Evolutionary conservation across 192 early-diverging fungal genomes (phyloP).

Genomic region (Lunasporangiospora selenospora): DNA sequence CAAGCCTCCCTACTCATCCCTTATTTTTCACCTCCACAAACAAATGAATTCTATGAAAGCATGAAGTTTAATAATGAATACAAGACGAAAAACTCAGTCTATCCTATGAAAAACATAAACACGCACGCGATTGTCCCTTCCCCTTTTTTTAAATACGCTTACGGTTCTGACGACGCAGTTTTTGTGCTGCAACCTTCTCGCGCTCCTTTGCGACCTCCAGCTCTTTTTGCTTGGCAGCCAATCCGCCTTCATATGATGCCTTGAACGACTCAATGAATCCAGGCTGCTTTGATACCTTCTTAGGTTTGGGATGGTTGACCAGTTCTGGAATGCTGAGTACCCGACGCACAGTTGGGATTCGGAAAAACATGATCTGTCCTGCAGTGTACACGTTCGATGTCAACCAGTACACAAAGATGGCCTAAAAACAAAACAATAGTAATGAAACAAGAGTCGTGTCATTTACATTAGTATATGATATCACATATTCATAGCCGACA

Average conservation of each 20-base stretch:
- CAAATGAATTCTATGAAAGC: too few species aligned
- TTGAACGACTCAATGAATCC: slow-evolving; percentile 60
- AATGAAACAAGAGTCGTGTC: too few species aligned
- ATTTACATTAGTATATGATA: too few species aligned
- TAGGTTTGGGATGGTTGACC: slow-evolving; percentile 48
- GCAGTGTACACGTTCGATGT: slow-evolving; percentile 77
- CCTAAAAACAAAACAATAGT: slow-evolving; percentile 59
- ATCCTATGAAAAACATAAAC: too few species aligned
- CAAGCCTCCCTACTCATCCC: too few species aligned
- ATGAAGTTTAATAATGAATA: too few species aligned
- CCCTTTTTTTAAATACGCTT: slow-evolving; percentile 40
- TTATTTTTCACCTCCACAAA: too few species aligned
- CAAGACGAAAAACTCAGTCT: too few species aligned
- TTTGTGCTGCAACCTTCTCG: slow-evolving; percentile 37
- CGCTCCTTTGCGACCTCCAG: slow-evolving; percentile 23
- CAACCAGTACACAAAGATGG: slow-evolving; percentile 87
- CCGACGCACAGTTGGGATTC: slow-evolving; percentile 60
- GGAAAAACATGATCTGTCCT: slow-evolving; percentile 72
- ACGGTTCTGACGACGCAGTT: slow-evolving; percentile 45
- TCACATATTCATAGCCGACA: too few species aligned
- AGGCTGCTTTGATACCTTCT: slow-evolving; percentile 38
- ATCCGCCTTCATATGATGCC: slow-evolving; percentile 43
- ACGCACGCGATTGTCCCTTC: not conserved
- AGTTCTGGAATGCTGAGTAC: slow-evolving; percentile 66
- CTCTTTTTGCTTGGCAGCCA: slow-evolving; percentile 42